Evolutionary conservation across 2,329 filamentous ascomycete species (phyloP).

Genomic region (Davidsoniella eucalypti): DNA sequence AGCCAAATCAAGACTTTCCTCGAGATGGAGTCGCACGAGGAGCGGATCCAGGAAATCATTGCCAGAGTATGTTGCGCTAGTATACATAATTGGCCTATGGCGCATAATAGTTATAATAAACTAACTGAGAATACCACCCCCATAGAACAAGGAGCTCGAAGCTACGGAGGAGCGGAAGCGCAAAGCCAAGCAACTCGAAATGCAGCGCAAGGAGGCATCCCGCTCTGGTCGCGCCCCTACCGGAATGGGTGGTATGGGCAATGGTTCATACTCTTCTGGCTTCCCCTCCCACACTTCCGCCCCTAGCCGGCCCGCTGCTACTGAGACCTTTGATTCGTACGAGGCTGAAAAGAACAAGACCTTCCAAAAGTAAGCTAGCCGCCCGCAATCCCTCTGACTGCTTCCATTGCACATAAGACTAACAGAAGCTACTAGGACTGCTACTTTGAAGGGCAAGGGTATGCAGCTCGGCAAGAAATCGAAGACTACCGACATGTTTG

Average conservation of each 20-base stretch:
- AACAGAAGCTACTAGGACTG: slow-evolving; percentile 24
- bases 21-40: slow-evolving; percentile 98
- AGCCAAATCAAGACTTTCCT: slow-evolving; percentile 98
- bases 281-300: slow-evolving; percentile 40
- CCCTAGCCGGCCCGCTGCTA: slow-evolving; percentile 35
- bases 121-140: slow-evolving; percentile 16
- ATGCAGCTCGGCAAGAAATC: slow-evolving; percentile 99
- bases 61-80: slow-evolving; percentile 46
- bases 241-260: slow-evolving; percentile 9
- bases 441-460: slow-evolving; percentile 76
- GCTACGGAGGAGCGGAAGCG: slow-evolving; percentile 96
- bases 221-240: slow-evolving; percentile 48
- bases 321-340: slow-evolving; percentile 82
- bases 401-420: background rate
- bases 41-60: slow-evolving; percentile 97
- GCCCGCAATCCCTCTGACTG: slow-evolving; percentile 4
- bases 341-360: slow-evolving; percentile 95
- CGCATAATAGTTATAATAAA: slow-evolving; percentile 12
- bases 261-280: slow-evolving; percentile 41
- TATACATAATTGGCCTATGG: background rate
- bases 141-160: slow-evolving; percentile 92
- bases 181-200: slow-evolving; percentile 95
- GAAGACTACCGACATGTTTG: slow-evolving; percentile 93
- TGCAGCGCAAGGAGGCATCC: slow-evolving; percentile 93
- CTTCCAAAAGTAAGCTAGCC: slow-evolving; percentile 50